Evolutionary conservation across 352 stramenopile species (phyloP).

Genomic region (Thraustotheca clavata): DNA sequence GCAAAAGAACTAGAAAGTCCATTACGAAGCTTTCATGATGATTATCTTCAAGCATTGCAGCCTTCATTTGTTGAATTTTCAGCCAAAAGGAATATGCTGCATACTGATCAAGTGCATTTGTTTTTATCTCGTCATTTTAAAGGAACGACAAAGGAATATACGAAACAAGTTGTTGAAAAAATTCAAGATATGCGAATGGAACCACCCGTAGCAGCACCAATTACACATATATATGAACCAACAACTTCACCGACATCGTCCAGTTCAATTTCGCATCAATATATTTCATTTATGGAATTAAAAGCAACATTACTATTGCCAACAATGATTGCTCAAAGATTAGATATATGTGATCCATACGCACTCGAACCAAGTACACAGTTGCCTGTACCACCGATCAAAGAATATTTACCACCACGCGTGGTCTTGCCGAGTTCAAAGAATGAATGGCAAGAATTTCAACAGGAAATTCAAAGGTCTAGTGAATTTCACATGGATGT

Average conservation of each 20-base stretch:
- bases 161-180: conserved; percentile 5
- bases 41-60: conserved; percentile 14
- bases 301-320: conserved; percentile 16
- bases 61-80: conserved; percentile 16
- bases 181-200: conserved; percentile 22
- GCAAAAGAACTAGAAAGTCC: conserved; percentile 11
- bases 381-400: background rate
- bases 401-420: background rate
- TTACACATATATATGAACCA: no score
- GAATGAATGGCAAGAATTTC: conserved; percentile 3
- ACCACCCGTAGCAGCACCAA: background rate
- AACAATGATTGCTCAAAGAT: conserved; percentile 16
- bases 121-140: conserved; percentile 16
- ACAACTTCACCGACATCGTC: background rate
- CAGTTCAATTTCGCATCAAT: conserved; percentile 9
- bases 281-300: conserved; percentile 20
- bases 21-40: conserved; percentile 13
- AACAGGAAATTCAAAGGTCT: background rate
- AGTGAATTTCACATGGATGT: conserved; percentile 18
- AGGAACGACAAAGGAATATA: background rate
- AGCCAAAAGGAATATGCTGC: conserved; percentile 17
- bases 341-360: conserved; percentile 8
- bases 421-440: background rate
- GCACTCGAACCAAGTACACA: background rate
- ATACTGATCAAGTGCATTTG: conserved; percentile 8